These are phyloP conservation scores for Cladosporium velox DNA, from an alignment of 2,329 filamentous ascomycete genomes.

Conservation along the genomic window DNA sequence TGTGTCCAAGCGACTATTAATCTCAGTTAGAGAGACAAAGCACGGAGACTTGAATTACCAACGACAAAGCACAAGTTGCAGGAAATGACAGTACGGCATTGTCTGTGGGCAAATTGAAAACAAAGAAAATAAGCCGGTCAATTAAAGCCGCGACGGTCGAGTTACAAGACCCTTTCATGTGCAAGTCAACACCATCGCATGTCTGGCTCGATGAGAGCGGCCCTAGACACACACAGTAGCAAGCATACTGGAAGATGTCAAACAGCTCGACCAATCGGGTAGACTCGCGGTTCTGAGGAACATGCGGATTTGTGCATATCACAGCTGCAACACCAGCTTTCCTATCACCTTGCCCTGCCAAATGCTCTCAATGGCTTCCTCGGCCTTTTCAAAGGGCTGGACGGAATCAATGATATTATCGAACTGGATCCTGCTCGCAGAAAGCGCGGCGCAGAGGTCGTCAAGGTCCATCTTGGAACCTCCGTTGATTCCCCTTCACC, in stretches of 20 bases:
- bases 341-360: conserved; percentile 37
- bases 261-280: too few species aligned
- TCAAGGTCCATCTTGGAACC: conserved; percentile 22
- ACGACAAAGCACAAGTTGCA: background rate
- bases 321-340: conserved; percentile 21
- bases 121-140: background rate
- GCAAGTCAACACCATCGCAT: background rate
- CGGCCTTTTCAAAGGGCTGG: conserved; percentile 17
- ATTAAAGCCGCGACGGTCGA: background rate
- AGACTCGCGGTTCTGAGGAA: background rate
- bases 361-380: conserved; percentile 20
- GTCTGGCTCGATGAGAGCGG: background rate
- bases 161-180: background rate
- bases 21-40: too few species aligned
- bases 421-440: conserved; percentile 11
- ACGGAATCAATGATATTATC: conserved; percentile 22
- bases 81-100: background rate
- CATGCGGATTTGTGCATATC: background rate
- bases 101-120: background rate
- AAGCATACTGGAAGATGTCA: background rate
- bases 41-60: background rate
- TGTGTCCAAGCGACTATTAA: background rate
- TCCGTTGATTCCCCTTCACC: conserved; percentile 22
- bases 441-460: conserved; percentile 21
- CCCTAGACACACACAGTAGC: background rate